Percentiles rank a stretch among this genome's conserved stretches.
phyloP scores from a whole-genome alignment of 2,329 filamentous ascomycete species.

The Phialocephala subalpina region DNA sequence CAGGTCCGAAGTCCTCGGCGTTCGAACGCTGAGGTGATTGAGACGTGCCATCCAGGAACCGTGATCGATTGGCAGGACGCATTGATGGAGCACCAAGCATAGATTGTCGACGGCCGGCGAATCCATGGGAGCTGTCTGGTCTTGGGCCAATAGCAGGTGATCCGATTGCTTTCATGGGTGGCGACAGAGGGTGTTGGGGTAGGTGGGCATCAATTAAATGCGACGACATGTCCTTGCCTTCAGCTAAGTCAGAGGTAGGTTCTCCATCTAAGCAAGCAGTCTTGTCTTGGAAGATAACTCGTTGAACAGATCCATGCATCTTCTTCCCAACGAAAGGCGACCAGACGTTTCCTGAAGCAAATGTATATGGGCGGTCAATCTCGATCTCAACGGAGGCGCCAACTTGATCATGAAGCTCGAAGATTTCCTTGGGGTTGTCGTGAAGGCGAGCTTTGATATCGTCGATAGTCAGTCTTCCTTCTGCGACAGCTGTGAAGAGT shows the following conservation, averaged over 20 bases:
- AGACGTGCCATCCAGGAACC: slow-evolving; percentile 46
- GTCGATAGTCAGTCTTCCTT: slow-evolving; percentile 76
- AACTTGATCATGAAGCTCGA: slow-evolving; percentile 83
- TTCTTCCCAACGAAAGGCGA: slow-evolving; percentile 76
- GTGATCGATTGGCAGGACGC: slow-evolving; percentile 46
- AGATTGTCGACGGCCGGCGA: slow-evolving; percentile 44
- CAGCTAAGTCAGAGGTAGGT: slow-evolving; percentile 60
- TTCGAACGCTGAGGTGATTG: slow-evolving; percentile 43
- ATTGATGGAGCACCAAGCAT: slow-evolving; percentile 43
- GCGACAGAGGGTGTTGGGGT: slow-evolving; percentile 56
- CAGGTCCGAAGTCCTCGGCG: slow-evolving; percentile 54
- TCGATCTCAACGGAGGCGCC: slow-evolving; percentile 78
- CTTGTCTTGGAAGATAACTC: slow-evolving; percentile 78
- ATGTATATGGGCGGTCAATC: slow-evolving; percentile 73
- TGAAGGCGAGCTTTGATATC: slow-evolving; percentile 76
- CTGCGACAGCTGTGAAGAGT: slow-evolving; percentile 77
- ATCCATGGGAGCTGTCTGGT: slow-evolving; percentile 46
- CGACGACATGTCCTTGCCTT: slow-evolving; percentile 79
- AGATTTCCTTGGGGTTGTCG: slow-evolving; percentile 82
- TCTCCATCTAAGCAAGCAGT: slow-evolving; percentile 80
- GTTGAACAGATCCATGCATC: slow-evolving; percentile 75
- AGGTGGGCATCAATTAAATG: slow-evolving; percentile 57
- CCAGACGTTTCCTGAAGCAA: slow-evolving; percentile 62
- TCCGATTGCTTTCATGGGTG: slow-evolving; percentile 58
- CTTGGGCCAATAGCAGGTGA: slow-evolving; percentile 40